A percentile compares a stretch with the other conserved stretches of the same genome.
These are phyloP conservation scores for Luvunga scandens DNA, from an alignment of 345 rosid genomes.

Conservation along the genomic window DNA sequence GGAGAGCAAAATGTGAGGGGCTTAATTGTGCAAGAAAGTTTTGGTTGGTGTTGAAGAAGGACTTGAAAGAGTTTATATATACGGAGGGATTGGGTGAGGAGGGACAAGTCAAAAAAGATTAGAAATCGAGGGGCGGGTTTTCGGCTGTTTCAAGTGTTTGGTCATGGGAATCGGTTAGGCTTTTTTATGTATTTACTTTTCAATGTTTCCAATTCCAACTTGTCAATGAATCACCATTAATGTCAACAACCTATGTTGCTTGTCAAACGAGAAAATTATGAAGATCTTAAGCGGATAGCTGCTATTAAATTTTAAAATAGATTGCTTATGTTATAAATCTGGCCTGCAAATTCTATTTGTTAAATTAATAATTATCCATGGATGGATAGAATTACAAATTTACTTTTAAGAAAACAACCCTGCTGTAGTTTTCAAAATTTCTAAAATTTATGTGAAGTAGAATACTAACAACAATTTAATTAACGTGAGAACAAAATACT, in stretches of 20 bases:
- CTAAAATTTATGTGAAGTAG: too few species aligned
- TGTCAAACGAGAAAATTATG: not conserved
- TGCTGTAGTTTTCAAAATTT: too few species aligned
- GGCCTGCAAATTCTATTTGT: too few species aligned
- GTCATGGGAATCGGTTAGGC: slow-evolving; percentile 11
- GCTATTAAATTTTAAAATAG: too few species aligned
- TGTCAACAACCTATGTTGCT: slow-evolving; percentile 3
- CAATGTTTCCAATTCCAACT: not conserved
- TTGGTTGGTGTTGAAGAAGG: not conserved
- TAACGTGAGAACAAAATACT: too few species aligned
- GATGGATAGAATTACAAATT: too few species aligned
- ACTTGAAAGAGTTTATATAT: not conserved
- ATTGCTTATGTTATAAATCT: too few species aligned
- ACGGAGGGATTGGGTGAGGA: not conserved
- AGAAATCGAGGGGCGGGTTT: slow-evolving; percentile 43
- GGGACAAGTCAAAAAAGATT: too few species aligned
- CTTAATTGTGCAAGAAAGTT: not conserved
- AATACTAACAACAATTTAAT: too few species aligned
- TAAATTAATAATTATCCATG: too few species aligned
- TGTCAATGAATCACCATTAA: not conserved
- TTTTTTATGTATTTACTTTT: not conserved
- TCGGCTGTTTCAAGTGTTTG: slow-evolving; percentile 18
- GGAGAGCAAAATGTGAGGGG: not conserved
- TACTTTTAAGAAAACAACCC: too few species aligned
- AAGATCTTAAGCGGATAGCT: too few species aligned